Evolutionary conservation across 2,329 filamentous ascomycete species (phyloP).

Genomic region (Fusarium xylarioides): DNA sequence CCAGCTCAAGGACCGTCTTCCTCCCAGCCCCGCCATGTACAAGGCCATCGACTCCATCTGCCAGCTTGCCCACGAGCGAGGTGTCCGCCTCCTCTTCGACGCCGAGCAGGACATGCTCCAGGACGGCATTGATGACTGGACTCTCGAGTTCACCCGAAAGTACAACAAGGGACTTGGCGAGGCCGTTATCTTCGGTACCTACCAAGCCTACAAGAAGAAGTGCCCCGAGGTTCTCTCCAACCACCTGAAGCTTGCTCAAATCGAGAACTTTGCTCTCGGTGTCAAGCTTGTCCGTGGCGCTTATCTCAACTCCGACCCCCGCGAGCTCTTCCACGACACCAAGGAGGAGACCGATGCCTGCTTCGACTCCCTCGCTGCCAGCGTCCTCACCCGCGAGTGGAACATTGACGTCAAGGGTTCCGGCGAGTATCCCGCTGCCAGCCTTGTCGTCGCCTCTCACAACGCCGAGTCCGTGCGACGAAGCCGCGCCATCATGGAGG

Average conservation of each 20-base stretch:
- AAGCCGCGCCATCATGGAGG: constrained; percentile 62
- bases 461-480: constrained; percentile 76
- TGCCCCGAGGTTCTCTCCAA: constrained; percentile 63
- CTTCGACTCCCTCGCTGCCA: constrained; percentile 77
- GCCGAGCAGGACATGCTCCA: constrained; percentile 86
- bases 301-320: constrained; percentile 75
- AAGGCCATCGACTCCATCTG: constrained; percentile 79
- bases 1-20: constrained; percentile 69
- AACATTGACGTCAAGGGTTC: constrained; percentile 47
- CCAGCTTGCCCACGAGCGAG: constrained; percentile 72
- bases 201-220: constrained; percentile 79
- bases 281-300: constrained; percentile 81
- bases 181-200: constrained; percentile 81
- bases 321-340: constrained; percentile 75
- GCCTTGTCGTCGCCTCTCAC: constrained; percentile 82
- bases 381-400: constrained; percentile 68
- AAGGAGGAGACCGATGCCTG: constrained; percentile 75
- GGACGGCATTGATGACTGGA: constrained; percentile 83
- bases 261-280: constrained; percentile 72
- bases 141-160: constrained; percentile 76
- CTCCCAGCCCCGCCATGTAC: constrained; percentile 71
- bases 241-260: constrained; percentile 67
- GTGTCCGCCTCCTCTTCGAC: constrained; percentile 81
- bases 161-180: constrained; percentile 74
- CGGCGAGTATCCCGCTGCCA: constrained; percentile 63